These are phyloP conservation scores for Rhizodiscina lignyota DNA, from an alignment of 495 filamentous ascomycete species.

Conservation along the genomic window DNA sequence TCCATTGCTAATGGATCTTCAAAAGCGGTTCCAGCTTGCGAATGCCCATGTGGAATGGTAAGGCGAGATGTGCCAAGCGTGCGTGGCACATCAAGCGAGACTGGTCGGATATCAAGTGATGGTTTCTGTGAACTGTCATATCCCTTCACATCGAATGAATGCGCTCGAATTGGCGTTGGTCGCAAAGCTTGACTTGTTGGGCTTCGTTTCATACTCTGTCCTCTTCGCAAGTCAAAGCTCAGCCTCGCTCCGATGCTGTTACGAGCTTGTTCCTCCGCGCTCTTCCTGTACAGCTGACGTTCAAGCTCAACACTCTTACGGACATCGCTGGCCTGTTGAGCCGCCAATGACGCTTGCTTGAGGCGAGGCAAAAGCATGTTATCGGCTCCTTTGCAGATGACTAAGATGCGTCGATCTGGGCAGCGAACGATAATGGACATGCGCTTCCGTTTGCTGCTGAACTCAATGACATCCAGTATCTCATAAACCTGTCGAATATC, in stretches of 20 bases:
- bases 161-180: no score
- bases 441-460: slow-evolving; percentile 76
- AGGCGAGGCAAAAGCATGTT: slow-evolving; percentile 59
- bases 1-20: slow-evolving; percentile 40
- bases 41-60: no score
- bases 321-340: slow-evolving; percentile 59
- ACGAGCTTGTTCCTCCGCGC: slow-evolving; percentile 55
- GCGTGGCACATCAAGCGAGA: no score
- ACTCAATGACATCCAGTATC: slow-evolving; percentile 78
- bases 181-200: no score
- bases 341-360: slow-evolving; percentile 53
- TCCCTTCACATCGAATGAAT: no score
- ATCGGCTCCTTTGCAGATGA: slow-evolving; percentile 88
- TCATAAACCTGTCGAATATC: slow-evolving; percentile 52
- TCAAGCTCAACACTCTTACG: slow-evolving; percentile 58
- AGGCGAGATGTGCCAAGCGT: slow-evolving; percentile 42
- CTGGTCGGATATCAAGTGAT: no score
- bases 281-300: slow-evolving; percentile 51
- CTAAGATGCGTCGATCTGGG: slow-evolving; percentile 64
- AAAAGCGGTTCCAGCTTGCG: no score
- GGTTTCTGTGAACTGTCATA: no score
- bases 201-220: no score
- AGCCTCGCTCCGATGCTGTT: slow-evolving; percentile 45
- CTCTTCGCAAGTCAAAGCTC: slow-evolving; percentile 50
- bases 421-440: slow-evolving; percentile 85